Base-by-base conservation (phyloP, 768 basidiomycete genomes). In the Leccinum incarnatum region DNA sequence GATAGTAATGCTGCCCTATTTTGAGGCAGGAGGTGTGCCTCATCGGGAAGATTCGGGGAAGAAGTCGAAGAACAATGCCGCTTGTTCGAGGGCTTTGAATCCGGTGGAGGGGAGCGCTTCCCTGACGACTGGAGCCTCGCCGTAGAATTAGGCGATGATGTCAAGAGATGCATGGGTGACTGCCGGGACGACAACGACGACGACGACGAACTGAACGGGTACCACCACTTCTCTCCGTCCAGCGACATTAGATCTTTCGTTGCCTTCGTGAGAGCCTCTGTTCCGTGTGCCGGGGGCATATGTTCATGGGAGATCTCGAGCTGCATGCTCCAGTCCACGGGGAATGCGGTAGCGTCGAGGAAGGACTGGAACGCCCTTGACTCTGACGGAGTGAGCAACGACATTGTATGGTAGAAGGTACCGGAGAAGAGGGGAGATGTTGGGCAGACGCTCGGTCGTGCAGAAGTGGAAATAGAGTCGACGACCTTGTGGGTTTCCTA, bases 201-300 rank as follows among this genome's bases (percentile, higher is more conserved):
- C 7, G 72, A 67, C 12, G 73, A 63, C 8, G 64, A 42, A n/a
- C 53, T 60, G 5, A 71, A 61, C 3, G 68, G 69, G 52, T 68
- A 65, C 27, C 66, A 68, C 78, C 76, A 84, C 7, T 68, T 73
- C 14, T 72, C 77, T 12, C 61, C 64, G 58, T 88, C 88, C 27
- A 91, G 78, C 4, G 88, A 78, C 85, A 93, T 91, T 47, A 93
- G 82, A 71, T 92, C 89, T 72, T 89, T 91, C 0, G 91, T 93
- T 0, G 90, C 90, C 73, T 87, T 88, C 54, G 87, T 75, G 55
- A 93, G 80, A 2, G 85, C 85, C 55, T 88, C 85, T 57, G 77
- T 84, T 59, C 83, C 83, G 56, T 76, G 82, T 54, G 80, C 72
- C 11, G 81, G 79, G 36, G 79, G 76, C 64, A 82, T 73, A 59